Base-by-base conservation (phyloP, 306 rosid species). In the Phaseolus lunatus region DNA sequence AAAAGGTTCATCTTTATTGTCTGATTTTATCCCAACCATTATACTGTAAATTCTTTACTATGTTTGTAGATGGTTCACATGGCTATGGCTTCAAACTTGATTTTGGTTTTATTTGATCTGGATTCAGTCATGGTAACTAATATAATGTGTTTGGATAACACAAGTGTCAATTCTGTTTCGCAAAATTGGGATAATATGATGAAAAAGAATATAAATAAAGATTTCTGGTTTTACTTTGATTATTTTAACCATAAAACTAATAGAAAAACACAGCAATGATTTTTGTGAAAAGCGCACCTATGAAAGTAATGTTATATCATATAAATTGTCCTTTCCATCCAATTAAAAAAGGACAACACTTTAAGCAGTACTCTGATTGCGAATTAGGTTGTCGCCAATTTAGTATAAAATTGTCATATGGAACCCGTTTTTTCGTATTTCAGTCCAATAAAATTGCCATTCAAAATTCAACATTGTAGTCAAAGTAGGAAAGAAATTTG, bases 221-320 rank as follows among this genome's bases (percentile, higher is more conserved):
- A 39, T 39, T 39, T 39, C 2, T 39, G 0, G 9, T 41, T 41
- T 41, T 3, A 41, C 9, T 31, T 31, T 10, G 14, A 9, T 9
- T 41, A 7, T 41, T 41, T 2, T 41, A 41, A 33, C 44, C 13
- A 39, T 10, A 9, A 39, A 39, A 39, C 13, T 39, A 10, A 39
- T 9, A 11, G 4, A 41, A 41, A n/a, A 31, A 41, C 45, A 41
- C 4, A 2, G 1, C 9, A 41, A 54, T 65, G 26, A 24, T 66
- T 52, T 11, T 39, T 52, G 33, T 23, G 54, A 65, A 23, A 66
- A 37, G 35, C 29, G 16, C 26, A 22, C 63, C 23, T 20, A 37
- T 27, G 37, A 77, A 77, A 59, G 49, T 56, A 43, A 18, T 24
- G 58, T 67, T 37, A 20, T 56, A 77, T 26, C 11, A 65, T 52